Evolutionary conservation across 1,139 yeast genomes (phyloP).

Genomic region (Suhomyces guaymorum): DNA sequence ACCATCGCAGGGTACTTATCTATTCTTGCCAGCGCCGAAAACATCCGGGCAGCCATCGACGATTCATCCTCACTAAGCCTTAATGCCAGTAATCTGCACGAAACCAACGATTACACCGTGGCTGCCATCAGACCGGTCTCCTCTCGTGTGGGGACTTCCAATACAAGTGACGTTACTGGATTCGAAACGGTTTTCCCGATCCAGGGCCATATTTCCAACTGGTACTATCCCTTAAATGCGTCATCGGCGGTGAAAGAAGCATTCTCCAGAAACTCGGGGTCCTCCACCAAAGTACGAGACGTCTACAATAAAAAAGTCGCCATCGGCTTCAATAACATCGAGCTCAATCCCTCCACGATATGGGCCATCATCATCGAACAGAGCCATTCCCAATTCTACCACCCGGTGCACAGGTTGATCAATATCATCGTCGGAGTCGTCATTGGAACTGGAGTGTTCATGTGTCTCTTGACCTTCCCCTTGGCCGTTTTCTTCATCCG

Average conservation of each 20-base stretch:
- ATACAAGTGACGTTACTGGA: too few species aligned
- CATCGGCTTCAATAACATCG: constrained; percentile 66
- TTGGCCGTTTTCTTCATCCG: constrained; percentile 82
- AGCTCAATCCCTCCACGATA: constrained; percentile 43
- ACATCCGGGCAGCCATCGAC: constrained; percentile 51
- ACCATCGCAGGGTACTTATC: constrained; percentile 73
- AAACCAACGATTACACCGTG: constrained; percentile 32
- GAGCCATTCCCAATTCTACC: constrained; percentile 55
- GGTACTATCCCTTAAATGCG: constrained; percentile 29
- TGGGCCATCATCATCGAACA: constrained; percentile 86
- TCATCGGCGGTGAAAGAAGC: constrained; percentile 45
- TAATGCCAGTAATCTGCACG: constrained; percentile 3
- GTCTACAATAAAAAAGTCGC: constrained; percentile 53
- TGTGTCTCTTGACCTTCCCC: constrained; percentile 75
- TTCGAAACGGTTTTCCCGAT: constrained; percentile 40
- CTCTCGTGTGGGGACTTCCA: too few species aligned
- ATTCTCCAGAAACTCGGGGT: constrained; percentile 46
- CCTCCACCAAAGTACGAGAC: constrained; percentile 45
- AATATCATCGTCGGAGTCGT: constrained; percentile 78
- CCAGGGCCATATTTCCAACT: constrained; percentile 29
- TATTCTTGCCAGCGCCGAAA: constrained; percentile 59
- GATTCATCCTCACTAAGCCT: constrained; percentile 23
- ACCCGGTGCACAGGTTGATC: constrained; percentile 62
- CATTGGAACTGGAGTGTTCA: constrained; percentile 73
- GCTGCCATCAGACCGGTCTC: constrained; percentile 38